phyloP scores from a whole-genome alignment of 2,329 filamentous ascomycete genomes.

The Ophiostoma australiae region DNA sequence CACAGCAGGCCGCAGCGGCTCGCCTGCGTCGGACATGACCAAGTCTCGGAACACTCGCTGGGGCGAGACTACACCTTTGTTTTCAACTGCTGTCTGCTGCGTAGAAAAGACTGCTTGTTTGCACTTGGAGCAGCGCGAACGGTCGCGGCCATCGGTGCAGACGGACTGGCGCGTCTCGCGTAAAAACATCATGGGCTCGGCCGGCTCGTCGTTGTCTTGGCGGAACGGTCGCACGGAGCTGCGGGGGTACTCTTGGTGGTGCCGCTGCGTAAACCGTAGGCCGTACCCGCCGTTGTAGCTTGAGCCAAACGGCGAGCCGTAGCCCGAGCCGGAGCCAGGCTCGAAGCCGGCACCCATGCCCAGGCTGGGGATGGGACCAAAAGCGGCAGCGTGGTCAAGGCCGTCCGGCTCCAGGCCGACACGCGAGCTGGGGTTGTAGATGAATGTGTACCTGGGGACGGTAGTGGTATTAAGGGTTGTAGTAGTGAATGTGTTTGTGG shows the following conservation, averaged over 20 bases:
- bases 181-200: constrained; percentile 8
- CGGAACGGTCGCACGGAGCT: constrained; percentile 23
- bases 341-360: not conserved
- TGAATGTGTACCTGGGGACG: not conserved
- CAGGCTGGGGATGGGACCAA: not conserved
- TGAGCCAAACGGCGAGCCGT: not conserved
- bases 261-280: not conserved
- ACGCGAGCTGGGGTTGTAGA: not conserved
- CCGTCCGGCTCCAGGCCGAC: not conserved
- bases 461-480: not conserved
- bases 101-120: not conserved
- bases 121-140: constrained; percentile 22
- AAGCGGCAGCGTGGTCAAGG: not conserved
- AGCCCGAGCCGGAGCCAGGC: not conserved
- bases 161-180: constrained; percentile 19
- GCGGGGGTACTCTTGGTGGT: constrained; percentile 18
- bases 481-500: not conserved
- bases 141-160: constrained; percentile 20
- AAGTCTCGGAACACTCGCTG: constrained; percentile 27
- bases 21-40: constrained; percentile 23
- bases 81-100: not conserved
- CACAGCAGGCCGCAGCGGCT: constrained; percentile 21
- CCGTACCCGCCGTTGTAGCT: not conserved
- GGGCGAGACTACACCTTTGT: constrained; percentile 19
- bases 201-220: constrained; percentile 24